These are phyloP conservation scores for Dalechampia spathulata DNA, from an alignment of 441 rosid species.

Conservation along the genomic window DNA sequence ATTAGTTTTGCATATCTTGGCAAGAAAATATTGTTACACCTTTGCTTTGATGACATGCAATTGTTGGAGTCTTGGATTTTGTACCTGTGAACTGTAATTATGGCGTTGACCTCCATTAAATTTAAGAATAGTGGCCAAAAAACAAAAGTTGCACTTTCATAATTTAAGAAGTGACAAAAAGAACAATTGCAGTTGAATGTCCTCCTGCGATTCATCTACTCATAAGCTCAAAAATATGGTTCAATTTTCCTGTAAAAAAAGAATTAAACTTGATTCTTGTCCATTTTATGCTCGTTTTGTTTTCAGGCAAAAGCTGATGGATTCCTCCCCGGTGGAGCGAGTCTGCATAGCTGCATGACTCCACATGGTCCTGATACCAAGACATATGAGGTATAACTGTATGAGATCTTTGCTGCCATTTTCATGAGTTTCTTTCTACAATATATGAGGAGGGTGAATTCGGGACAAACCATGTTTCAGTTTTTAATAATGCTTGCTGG, in stretches of 20 bases:
- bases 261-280: background rate
- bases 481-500: no score
- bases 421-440: no score
- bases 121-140: no score
- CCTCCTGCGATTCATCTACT: background rate
- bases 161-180: no score
- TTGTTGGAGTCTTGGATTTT: background rate
- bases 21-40: no score
- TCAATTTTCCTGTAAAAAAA: background rate
- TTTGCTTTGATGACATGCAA: background rate
- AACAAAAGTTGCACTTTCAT: no score
- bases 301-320: constrained; percentile 95
- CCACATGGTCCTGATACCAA: constrained; percentile 98
- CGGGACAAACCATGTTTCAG: no score
- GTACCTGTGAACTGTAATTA: background rate
- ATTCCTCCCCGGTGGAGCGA: constrained; percentile 90
- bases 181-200: no score
- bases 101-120: background rate
- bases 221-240: background rate
- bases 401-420: no score
- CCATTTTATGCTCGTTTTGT: background rate
- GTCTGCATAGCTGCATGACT: constrained; percentile 97
- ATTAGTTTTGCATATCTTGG: no score
- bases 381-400: constrained; percentile 75
- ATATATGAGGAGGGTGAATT: no score